Evolutionary conservation across 176 grass and related monocot genomes (phyloP).

Genomic region (Calamus simplicifolius): DNA sequence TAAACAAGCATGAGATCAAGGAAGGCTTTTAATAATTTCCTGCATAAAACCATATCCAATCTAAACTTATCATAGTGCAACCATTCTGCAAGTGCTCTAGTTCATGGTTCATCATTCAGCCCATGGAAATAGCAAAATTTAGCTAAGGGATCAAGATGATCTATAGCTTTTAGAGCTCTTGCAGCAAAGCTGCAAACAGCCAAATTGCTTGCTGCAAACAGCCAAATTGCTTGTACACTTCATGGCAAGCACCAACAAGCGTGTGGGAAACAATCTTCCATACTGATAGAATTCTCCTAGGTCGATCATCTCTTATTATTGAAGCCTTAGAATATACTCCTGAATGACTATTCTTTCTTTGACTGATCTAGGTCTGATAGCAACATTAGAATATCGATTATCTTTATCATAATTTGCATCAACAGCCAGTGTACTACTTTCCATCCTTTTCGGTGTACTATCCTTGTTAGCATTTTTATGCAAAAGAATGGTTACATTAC

Average conservation of each 20-base stretch:
- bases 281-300: constrained; percentile 73
- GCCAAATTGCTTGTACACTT: constrained; percentile 65
- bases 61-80: constrained; percentile 68
- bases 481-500: constrained; percentile 60
- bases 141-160: constrained; percentile 33
- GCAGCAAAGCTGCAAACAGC: too few species aligned
- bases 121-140: constrained; percentile 66
- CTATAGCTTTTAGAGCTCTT: constrained; percentile 27
- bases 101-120: constrained; percentile 37
- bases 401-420: constrained; percentile 45
- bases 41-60: constrained; percentile 90
- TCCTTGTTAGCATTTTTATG: constrained; percentile 42
- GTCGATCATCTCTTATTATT: constrained; percentile 39
- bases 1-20: constrained; percentile 50
- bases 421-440: constrained; percentile 43
- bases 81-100: constrained; percentile 77
- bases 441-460: constrained; percentile 48
- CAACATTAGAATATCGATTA: constrained; percentile 62
- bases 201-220: constrained; percentile 63
- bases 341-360: constrained; percentile 28
- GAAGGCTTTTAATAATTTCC: constrained; percentile 91
- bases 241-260: constrained; percentile 62
- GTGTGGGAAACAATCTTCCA: constrained; percentile 76
- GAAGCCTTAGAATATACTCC: constrained; percentile 13
- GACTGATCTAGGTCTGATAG: constrained; percentile 37